Base-by-base conservation (phyloP, 805 yeast genomes). In the Lachancea waltii region DNA sequence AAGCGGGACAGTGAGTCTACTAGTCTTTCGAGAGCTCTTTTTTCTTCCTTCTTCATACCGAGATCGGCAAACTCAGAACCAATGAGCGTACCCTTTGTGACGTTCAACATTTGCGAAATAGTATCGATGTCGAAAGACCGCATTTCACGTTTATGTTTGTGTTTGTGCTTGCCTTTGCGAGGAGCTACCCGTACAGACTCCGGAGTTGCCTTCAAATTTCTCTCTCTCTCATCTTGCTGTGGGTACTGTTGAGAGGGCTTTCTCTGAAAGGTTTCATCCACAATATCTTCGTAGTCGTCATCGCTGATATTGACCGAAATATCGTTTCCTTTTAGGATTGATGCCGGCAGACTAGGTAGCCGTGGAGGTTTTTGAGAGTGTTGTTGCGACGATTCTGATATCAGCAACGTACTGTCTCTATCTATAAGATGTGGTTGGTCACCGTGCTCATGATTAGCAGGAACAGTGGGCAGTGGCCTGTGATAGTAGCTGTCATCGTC, bases 1-100 rank as follows among this genome's bases (percentile, higher is more conserved):
- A 92, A 70, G 50, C 92, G 71, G 27, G 92, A 80, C 33, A 90
- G 67, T 2, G 94, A 79, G 52, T 87, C 95, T 3, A 90, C 83
- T 34, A 90, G 77, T 59, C 85, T 79, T 53, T 90, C 97, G 30
- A 90, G 67, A 28, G 89, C 68, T 50, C 76, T 80, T 48, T 83
- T 81, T 53, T 87, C 95, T 42, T 80, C 81, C 0, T 71, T 63
- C 7, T 90, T 87, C 46, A 87, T 68, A 26, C 81, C 83, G 42
- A 89, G 62, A 36, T 76, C 75, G 29, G 79, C 75, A 54, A 87
- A 84, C 48, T 85, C 92, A 67, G 68, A 65, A 2, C 71, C 70
- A 9, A 65, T 54, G 11, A 65, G 48, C 3, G 70, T 65, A 1
- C 71, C 71, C 34, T 64, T 64, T 0, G 70, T 65, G 26, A 64